Evolutionary conservation across 2,329 filamentous ascomycete species (phyloP), one percentile per base, ranked within the genome.

Genomic region (Sarocladium kiliense): DNA sequence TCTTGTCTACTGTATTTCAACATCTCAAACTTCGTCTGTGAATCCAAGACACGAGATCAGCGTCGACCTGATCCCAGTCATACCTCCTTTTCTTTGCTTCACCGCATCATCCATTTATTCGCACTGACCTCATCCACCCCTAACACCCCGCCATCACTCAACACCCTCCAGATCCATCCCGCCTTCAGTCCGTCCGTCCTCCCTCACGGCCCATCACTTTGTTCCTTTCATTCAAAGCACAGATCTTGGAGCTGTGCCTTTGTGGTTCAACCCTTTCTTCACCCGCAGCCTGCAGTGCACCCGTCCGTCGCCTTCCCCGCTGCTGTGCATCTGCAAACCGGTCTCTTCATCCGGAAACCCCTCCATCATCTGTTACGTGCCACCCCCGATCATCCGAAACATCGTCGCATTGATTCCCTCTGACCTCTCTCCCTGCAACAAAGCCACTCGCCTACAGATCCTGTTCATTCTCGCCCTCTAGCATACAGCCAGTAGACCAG

Each of bases 31-130:
- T n/a, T n/a, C n/a, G n/a, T n/a, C n/a, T n/a, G n/a, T n/a, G n/a
- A n/a, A n/a, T n/a, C n/a, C n/a, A n/a, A n/a, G n/a, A n/a, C n/a
- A n/a, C n/a, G n/a, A n/a, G n/a, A n/a, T n/a, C n/a, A n/a, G n/a
- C n/a, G 11, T 32, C 30, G 30, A 5, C 16, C 16, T 39, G 5
- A 6, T 39, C 16, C n/a, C 36, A 9, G 9, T 6, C n/a, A 39
- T 6, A 39, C 36, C 36, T 10, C 36, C 36, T 39, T 39, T 16
- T 44, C 19, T 12, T 44, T 44, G 41, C 41, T 44, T 44, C 41
- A 44, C 41, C 41, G 41, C 41, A 44, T 44, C 41, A 44, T 44
- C 18, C 41, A 44, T 44, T n/a, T 44, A 25, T 18, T 44, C 41
- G 41, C 41, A 44, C 41, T 44, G 41, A 44, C 41, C 41, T 44